phyloP scores from a whole-genome alignment of 495 filamentous ascomycete species.

The Parmelia sp. region DNA sequence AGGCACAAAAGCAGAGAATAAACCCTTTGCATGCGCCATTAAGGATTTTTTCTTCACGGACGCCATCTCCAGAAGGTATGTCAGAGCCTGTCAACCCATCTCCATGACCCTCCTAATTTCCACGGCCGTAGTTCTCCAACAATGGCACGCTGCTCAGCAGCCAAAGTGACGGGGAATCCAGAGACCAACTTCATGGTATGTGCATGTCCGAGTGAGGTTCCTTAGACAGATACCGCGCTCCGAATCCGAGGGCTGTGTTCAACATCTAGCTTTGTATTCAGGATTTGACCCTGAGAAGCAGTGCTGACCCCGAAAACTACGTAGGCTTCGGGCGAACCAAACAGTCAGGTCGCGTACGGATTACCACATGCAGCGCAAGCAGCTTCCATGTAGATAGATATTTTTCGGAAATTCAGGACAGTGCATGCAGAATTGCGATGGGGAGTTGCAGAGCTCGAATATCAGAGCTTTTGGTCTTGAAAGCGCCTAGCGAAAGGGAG shows the following conservation, averaged over 20 bases:
- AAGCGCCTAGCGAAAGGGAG: not conserved
- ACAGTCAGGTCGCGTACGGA: conserved; percentile 21
- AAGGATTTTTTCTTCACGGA: conserved; percentile 98
- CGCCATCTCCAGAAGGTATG: conserved; percentile 82
- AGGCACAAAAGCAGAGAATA: conserved; percentile 55
- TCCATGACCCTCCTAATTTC: conserved; percentile 29
- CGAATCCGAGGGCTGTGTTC: too few species aligned
- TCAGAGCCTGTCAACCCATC: conserved; percentile 5
- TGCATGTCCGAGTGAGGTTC: conserved; percentile 26
- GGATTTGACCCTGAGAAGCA: not conserved
- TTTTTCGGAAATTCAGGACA: not conserved
- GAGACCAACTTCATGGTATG: conserved; percentile 75
- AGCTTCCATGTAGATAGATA: conserved; percentile 18
- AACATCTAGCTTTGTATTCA: too few species aligned
- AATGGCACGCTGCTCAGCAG: conserved; percentile 90
- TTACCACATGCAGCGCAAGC: conserved; percentile 12
- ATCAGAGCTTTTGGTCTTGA: not conserved
- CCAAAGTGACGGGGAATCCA: conserved; percentile 63
- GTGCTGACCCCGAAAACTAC: not conserved
- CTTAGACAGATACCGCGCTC: not conserved
- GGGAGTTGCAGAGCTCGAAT: too few species aligned
- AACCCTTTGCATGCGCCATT: conserved; percentile 72
- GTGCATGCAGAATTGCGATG: too few species aligned
- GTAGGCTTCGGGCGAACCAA: conserved; percentile 64
- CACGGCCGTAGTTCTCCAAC: conserved; percentile 66